A percentile compares a stretch with the other conserved stretches of the same genome.
These are phyloP conservation scores for Protomyces gravidus DNA, from an alignment of 1,139 yeast genomes.

Conservation along the genomic window DNA sequence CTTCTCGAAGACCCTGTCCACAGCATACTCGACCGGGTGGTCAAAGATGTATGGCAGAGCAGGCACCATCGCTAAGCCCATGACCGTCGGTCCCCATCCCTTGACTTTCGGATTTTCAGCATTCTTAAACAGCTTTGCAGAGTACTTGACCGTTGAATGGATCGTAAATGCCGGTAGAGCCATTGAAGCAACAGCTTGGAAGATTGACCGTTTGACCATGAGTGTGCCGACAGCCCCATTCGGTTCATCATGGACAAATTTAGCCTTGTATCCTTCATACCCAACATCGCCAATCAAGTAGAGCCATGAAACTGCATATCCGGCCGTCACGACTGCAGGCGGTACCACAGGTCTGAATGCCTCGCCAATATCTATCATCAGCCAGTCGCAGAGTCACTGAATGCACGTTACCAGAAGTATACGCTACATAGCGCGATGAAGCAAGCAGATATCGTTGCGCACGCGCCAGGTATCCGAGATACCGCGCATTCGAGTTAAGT, in stretches of 20 bases:
- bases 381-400: too few species aligned
- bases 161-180: constrained; percentile 73
- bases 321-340: constrained; percentile 57
- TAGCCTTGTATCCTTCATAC: constrained; percentile 63
- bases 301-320: constrained; percentile 74
- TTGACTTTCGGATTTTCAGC: constrained; percentile 35
- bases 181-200: constrained; percentile 81
- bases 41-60: constrained; percentile 73
- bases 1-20: constrained; percentile 61
- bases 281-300: constrained; percentile 76
- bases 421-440: constrained; percentile 63
- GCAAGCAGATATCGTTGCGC: constrained; percentile 17
- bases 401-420: constrained; percentile 54
- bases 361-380: constrained; percentile 70
- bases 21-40: constrained; percentile 71
- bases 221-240: constrained; percentile 18
- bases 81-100: constrained; percentile 61
- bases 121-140: constrained; percentile 44
- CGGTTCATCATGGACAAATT: constrained; percentile 17
- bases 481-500: constrained; percentile 27
- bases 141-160: constrained; percentile 70
- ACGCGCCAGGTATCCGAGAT: constrained; percentile 27
- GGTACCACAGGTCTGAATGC: constrained; percentile 84
- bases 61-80: constrained; percentile 76
- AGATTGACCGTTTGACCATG: constrained; percentile 62